Conservation (phyloP, 78 protist genomes). For the Cavenderia fasciculata region DNA sequence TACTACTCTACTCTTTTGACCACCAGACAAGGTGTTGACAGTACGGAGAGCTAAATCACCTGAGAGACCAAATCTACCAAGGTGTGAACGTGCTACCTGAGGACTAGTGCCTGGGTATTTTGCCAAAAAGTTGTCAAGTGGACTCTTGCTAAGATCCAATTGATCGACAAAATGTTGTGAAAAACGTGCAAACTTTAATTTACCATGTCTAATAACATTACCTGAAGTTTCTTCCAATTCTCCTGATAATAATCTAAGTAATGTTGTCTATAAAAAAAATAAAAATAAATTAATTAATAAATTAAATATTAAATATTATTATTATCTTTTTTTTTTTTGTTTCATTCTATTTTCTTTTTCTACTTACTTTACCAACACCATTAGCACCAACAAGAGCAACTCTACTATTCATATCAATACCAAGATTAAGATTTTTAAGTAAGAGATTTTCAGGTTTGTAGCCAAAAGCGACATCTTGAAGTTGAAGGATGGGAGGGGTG, state of each 20-base stretch:
- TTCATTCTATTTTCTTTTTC: too few relatives aligned
- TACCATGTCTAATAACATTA: constrained; percentile 72
- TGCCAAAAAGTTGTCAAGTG: constrained; percentile 87
- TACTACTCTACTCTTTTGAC: constrained; percentile 91
- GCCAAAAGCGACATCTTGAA: constrained; percentile 89
- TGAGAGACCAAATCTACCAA: constrained; percentile 89
- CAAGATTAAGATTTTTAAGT: constrained; percentile 85
- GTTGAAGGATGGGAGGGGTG: constrained; percentile 85
- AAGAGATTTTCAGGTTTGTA: constrained; percentile 76
- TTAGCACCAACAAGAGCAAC: constrained; percentile 96
- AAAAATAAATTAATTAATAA: not conserved
- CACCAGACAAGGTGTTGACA: constrained; percentile 93
- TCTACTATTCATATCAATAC: constrained; percentile 85
- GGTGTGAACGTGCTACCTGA: constrained; percentile 79
- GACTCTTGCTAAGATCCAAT: constrained; percentile 83
- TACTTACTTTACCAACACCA: constrained; percentile 93
- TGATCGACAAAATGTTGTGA: constrained; percentile 93
- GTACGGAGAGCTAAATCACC: constrained; percentile 87
- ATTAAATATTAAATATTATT: too few relatives aligned
- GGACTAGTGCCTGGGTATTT: constrained; percentile 83
- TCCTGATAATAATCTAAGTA: constrained; percentile 89
- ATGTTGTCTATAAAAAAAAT: constrained; percentile 74
- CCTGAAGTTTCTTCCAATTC: constrained; percentile 89
- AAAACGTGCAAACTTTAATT: constrained; percentile 86
- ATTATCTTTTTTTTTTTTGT: not conserved